phyloP scores from a whole-genome alignment of 345 rosid species.

The Citrus mangshanensis region DNA sequence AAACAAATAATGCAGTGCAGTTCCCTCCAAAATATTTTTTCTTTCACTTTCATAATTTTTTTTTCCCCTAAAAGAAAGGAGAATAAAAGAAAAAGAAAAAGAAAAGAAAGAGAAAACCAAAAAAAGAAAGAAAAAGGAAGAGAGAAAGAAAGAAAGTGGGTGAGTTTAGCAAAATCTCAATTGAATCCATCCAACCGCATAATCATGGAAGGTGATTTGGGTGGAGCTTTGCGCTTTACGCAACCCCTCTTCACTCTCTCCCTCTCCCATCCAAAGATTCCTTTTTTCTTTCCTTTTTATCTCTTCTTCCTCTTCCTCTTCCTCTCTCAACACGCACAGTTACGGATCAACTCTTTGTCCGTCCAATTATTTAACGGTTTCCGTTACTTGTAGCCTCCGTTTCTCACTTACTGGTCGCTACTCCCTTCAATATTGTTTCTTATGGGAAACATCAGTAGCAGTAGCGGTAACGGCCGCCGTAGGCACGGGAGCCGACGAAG shows the following conservation, averaged over 20 bases:
- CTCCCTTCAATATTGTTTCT: neutral
- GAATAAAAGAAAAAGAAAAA: too few species aligned
- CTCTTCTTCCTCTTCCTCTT: neutral
- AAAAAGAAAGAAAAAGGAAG: neutral
- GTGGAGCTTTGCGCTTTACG: conserved; percentile 44
- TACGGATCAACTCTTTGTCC: conserved; percentile 1
- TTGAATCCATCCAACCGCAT: neutral
- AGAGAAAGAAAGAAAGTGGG: neutral
- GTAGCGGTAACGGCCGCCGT: conserved; percentile 53
- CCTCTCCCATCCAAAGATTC: conserved; percentile 3
- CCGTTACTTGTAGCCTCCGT: neutral
- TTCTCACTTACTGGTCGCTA: neutral
- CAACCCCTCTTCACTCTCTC: neutral
- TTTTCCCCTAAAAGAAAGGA: too few species aligned
- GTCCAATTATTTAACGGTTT: neutral
- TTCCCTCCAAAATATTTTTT: too few species aligned
- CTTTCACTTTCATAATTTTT: too few species aligned
- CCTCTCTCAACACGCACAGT: neutral
- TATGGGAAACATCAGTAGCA: conserved; percentile 74
- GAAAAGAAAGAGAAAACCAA: too few species aligned
- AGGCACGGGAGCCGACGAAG: conserved; percentile 46
- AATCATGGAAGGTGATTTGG: conserved; percentile 28
- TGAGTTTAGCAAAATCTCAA: conserved; percentile 10
- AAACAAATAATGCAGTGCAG: too few species aligned
- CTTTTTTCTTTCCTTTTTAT: neutral